Evolutionary conservation across 148 eudicot species (phyloP).

Genomic region (Simmondsia chinensis): DNA sequence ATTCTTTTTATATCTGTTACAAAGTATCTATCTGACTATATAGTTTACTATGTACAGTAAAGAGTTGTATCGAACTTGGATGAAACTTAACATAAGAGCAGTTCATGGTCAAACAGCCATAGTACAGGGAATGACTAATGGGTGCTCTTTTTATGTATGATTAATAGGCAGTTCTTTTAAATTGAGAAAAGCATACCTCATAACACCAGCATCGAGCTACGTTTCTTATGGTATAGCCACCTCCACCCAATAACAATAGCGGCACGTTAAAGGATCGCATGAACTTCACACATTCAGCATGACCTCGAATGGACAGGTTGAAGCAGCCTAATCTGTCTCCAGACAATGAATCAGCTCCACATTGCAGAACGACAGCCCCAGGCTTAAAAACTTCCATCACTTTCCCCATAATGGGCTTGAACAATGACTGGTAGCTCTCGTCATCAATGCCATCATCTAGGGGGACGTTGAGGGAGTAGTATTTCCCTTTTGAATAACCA

Average conservation of each 20-base stretch:
- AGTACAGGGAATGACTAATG: too few relatives aligned
- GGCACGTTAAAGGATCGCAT: conserved; percentile 83
- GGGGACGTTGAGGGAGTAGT: conserved; percentile 60
- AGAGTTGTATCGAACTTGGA: too few relatives aligned
- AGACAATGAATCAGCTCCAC: conserved; percentile 77
- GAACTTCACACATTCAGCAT: conserved; percentile 72
- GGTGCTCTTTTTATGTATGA: too few relatives aligned
- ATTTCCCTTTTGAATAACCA: conserved; percentile 49
- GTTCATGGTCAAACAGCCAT: too few relatives aligned
- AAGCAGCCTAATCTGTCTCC: conserved; percentile 84
- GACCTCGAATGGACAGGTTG: conserved; percentile 70
- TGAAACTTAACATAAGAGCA: too few relatives aligned
- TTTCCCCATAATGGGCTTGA: conserved; percentile 71
- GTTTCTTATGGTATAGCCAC: conserved; percentile 73
- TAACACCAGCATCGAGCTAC: conserved; percentile 90
- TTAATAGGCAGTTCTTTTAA: too few relatives aligned
- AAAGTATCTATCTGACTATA: too few relatives aligned
- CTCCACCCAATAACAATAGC: conserved; percentile 64
- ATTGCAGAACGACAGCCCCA: conserved; percentile 71
- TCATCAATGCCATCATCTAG: conserved; percentile 71
- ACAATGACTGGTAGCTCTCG: conserved; percentile 44
- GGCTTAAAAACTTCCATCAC: conserved; percentile 76
- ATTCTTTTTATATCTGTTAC: too few relatives aligned
- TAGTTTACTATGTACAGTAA: too few relatives aligned
- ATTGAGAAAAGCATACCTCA: conserved; percentile 37